Base-by-base conservation (phyloP, 2,329 filamentous ascomycete species). In the Fusarium duplospermum region DNA sequence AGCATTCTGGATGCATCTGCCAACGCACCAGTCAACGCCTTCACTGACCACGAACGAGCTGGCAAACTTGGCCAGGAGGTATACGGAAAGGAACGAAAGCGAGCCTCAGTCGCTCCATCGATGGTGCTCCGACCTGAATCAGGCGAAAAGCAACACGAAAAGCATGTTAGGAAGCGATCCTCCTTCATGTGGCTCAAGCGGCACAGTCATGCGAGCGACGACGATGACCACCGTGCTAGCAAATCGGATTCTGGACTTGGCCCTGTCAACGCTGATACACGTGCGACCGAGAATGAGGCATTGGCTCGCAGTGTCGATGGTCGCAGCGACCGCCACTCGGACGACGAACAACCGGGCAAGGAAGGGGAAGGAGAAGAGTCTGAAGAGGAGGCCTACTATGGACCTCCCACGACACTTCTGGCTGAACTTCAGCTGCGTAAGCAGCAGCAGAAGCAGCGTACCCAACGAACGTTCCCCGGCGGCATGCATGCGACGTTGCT, bases 351-450 rank as follows among this genome's bases (percentile, higher is more conserved):
- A 4, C 78, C 82, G 40, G 84, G 82, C 18, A 81, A 86, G 13
- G 85, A 85, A 4, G 84, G 84, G 5, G 83, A 84, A 4, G 84
- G 84, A 4, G 83, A 84, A 4, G 84, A 85, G 5, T 86, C 85
- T 5, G 83, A 86, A 4, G 85, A 85, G 42, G 86, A 87, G 3
- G 78, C 86, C 2, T 92, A 90, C 72, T 87, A 91, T 62, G 94
- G 93, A 1, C 89, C 92, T 5, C 96, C 96, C 1, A 97, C 95
- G 1, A 99, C 96, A 0, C 88, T 99, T 0, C 89, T 99, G 27
- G 96, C 96, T 0, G 96, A 99, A 81, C 86, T 99, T 9, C 94
- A 98, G 80, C 85, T 97, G 73, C 93, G 96, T 60, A 98, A 99
- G 81, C 92, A 94, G 69, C 93, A 98, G 76, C 92, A 97, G 78